A percentile compares a stretch with the other conserved stretches of the same genome.
These are phyloP conservation scores for Candida ovalis DNA, from an alignment of 805 yeast genomes.

Conservation along the genomic window DNA sequence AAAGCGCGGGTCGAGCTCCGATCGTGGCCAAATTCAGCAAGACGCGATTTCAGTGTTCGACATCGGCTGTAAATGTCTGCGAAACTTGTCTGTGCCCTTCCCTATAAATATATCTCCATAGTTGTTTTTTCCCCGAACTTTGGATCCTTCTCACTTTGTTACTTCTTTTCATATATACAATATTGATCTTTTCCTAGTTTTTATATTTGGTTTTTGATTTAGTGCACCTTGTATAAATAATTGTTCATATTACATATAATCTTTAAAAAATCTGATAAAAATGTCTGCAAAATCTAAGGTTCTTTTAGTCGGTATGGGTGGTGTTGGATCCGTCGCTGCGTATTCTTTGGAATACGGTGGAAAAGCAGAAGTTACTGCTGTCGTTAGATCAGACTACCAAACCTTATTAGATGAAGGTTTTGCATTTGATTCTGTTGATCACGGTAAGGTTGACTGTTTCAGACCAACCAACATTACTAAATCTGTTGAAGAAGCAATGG, in stretches of 20 bases:
- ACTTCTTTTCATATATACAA: no score
- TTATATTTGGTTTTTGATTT: no score
- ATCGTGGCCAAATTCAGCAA: background rate
- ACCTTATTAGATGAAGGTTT: slow-evolving; percentile 50
- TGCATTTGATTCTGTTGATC: slow-evolving; percentile 56
- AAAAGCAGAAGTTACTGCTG: slow-evolving; percentile 51
- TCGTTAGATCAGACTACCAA: slow-evolving; percentile 63
- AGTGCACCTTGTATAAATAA: no score
- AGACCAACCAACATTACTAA: slow-evolving; percentile 44
- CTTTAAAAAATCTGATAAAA: background rate
- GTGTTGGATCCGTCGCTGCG: slow-evolving; percentile 80
- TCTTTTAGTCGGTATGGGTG: slow-evolving; percentile 76
- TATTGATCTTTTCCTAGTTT: no score
- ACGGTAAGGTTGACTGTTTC: slow-evolving; percentile 54
- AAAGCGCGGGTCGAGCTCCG: background rate
- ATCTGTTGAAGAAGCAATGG: slow-evolving; percentile 44
- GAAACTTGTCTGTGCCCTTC: background rate
- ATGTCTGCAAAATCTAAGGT: slow-evolving; percentile 33
- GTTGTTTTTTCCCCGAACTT: no score
- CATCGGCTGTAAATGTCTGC: background rate
- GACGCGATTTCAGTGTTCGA: background rate
- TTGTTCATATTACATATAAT: background rate
- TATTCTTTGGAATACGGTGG: slow-evolving; percentile 50
- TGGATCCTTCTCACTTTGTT: no score
- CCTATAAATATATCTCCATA: no score